Conservation (phyloP, 108 stramenopile genomes). For the Cyclotella sp. region DNA sequence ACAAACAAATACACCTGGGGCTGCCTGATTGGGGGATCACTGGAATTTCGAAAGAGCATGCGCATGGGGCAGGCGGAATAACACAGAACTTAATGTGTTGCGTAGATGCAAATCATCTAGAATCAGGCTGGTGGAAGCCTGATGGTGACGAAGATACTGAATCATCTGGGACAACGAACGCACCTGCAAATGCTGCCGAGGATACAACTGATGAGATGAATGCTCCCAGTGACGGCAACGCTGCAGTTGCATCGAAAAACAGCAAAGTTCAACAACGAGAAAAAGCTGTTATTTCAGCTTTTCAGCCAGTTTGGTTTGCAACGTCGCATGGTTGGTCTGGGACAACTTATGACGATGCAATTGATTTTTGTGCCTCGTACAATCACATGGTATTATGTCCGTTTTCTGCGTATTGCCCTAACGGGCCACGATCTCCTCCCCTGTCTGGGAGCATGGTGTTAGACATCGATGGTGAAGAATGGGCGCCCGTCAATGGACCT, state of each 20-base stretch:
- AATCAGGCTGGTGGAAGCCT: constrained; percentile 31
- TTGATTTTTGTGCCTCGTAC: constrained; percentile 39
- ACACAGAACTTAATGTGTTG: constrained; percentile 51
- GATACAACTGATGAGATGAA: constrained; percentile 14
- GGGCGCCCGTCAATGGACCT: constrained; percentile 43
- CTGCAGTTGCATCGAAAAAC: constrained; percentile 25
- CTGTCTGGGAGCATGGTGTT: constrained; percentile 37
- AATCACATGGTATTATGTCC: constrained; percentile 52
- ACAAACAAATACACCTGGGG: constrained; percentile 30
- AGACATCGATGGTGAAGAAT: constrained; percentile 34
- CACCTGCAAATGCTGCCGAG: constrained; percentile 2
- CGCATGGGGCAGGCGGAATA: constrained; percentile 49
- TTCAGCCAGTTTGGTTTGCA: constrained; percentile 38
- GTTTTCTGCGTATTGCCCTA: constrained; percentile 46
- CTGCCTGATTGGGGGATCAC: constrained; percentile 43
- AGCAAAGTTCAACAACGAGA: constrained; percentile 33
- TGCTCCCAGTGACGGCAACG: constrained; percentile 25
- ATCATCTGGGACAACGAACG: neutral
- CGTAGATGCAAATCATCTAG: constrained; percentile 27
- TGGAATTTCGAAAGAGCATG: constrained; percentile 35
- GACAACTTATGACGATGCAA: constrained; percentile 39
- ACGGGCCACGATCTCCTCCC: constrained; percentile 30
- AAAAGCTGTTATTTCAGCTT: constrained; percentile 39
- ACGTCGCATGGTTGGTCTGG: constrained; percentile 41
- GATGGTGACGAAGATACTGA: constrained; percentile 6